Conservation (phyloP, 805 yeast genomes). For the Pichia exigua region DNA sequence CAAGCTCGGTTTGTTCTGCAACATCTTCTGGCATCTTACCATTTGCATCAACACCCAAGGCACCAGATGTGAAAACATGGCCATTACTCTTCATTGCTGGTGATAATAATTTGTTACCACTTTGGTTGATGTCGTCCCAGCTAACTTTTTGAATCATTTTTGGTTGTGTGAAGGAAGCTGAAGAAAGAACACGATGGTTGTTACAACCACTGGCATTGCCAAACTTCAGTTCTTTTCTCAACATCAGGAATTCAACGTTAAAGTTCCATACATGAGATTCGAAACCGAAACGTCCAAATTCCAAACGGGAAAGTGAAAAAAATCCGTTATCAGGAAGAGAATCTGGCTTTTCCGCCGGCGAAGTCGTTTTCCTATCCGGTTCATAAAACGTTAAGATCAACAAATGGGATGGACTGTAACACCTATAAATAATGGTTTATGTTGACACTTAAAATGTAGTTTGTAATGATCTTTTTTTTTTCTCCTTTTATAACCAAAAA, state of each 20-base stretch:
- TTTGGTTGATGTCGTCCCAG: conserved; percentile 29
- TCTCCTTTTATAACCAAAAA: background rate
- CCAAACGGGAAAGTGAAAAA: too few species aligned
- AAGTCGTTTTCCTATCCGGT: background rate
- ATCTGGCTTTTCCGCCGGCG: background rate
- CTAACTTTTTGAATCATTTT: conserved; percentile 22
- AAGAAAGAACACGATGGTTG: background rate
- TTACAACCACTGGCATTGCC: too few species aligned
- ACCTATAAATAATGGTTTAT: too few species aligned
- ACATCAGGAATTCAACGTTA: too few species aligned
- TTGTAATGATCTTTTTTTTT: too few species aligned
- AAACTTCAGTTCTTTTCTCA: too few species aligned
- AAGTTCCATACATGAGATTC: background rate
- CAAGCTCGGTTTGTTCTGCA: conserved; percentile 38
- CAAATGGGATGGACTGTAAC: too few species aligned
- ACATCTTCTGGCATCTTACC: conserved; percentile 34
- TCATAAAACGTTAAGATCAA: too few species aligned
- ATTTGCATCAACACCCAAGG: conserved; percentile 32
- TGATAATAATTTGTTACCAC: conserved; percentile 28
- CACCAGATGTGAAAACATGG: conserved; percentile 43
- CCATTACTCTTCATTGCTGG: conserved; percentile 36
- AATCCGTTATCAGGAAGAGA: background rate
- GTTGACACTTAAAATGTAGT: too few species aligned
- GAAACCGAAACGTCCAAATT: background rate
- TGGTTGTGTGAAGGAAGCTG: background rate